Percentiles rank a stretch among this genome's conserved stretches.
Evolutionary conservation across 2,329 filamentous ascomycete genomes (phyloP).

Genomic region (Bipolaris gigantea): DNA sequence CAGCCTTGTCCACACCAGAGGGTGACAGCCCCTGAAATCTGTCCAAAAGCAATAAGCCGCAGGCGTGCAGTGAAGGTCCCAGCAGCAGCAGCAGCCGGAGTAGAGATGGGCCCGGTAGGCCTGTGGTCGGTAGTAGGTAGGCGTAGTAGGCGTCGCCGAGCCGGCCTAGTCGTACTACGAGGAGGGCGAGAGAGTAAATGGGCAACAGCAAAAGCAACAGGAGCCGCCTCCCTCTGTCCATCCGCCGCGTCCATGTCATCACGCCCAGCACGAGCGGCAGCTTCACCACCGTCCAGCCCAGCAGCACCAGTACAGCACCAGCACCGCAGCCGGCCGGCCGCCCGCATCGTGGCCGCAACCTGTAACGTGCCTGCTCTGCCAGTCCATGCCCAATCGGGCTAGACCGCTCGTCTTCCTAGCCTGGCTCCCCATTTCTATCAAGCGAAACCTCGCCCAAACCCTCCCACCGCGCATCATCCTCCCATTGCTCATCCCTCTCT

Average conservation of each 20-base stretch:
- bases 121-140: not conserved
- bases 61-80: slow-evolving; percentile 2
- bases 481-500: slow-evolving; percentile 11
- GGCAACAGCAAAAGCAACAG: not conserved
- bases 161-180: not conserved
- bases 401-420: slow-evolving; percentile 15
- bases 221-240: not conserved
- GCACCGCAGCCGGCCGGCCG: slow-evolving; percentile 1
- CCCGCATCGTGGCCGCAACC: slow-evolving; percentile 16
- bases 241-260: too few relatives aligned
- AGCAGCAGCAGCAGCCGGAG: not conserved
- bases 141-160: not conserved
- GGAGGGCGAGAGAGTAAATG: too few relatives aligned
- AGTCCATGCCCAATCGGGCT: slow-evolving; percentile 9
- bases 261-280: not conserved
- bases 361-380: slow-evolving; percentile 23
- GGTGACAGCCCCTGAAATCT: slow-evolving; percentile 17
- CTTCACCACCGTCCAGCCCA: not conserved
- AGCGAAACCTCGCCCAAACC: slow-evolving; percentile 15
- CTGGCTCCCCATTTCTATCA: slow-evolving; percentile 19
- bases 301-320: not conserved
- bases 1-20: slow-evolving; percentile 9
- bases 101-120: not conserved
- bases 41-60: slow-evolving; percentile 17
- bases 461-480: slow-evolving; percentile 15